Percentiles rank a stretch among this genome's conserved stretches.
Evolutionary conservation across 768 basidiomycete species (phyloP).

Genomic region (Lactarius psammicola): DNA sequence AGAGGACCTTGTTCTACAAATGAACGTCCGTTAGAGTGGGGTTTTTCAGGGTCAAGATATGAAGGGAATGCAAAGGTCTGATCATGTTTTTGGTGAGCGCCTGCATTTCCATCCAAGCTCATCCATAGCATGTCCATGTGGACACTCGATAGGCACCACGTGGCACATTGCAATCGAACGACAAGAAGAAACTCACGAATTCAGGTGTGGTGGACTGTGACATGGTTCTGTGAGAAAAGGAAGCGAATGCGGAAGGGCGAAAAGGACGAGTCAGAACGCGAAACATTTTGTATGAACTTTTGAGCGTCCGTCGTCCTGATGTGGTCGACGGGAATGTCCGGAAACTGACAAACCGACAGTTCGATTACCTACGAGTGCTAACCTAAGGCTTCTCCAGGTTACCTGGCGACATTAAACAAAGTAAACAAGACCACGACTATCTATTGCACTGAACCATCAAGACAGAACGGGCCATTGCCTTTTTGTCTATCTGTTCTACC

Average conservation of each 20-base stretch:
- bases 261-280: conserved; percentile 36
- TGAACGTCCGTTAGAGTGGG: neutral
- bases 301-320: no score
- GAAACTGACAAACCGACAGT: neutral
- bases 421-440: neutral
- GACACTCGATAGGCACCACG: neutral
- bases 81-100: neutral
- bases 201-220: conserved; percentile 24
- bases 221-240: conserved; percentile 21
- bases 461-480: neutral
- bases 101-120: neutral
- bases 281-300: conserved; percentile 31
- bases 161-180: neutral
- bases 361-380: neutral
- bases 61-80: neutral
- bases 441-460: neutral
- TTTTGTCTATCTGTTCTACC: neutral
- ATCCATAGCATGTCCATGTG: neutral
- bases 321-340: neutral
- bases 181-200: conserved; percentile 23
- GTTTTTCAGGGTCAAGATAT: neutral
- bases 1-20: conserved; percentile 84
- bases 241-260: conserved; percentile 19
- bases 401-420: neutral
- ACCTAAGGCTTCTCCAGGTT: neutral